Conservation (phyloP, 345 rosid species). For the Schrenkiella parvula region DNA sequence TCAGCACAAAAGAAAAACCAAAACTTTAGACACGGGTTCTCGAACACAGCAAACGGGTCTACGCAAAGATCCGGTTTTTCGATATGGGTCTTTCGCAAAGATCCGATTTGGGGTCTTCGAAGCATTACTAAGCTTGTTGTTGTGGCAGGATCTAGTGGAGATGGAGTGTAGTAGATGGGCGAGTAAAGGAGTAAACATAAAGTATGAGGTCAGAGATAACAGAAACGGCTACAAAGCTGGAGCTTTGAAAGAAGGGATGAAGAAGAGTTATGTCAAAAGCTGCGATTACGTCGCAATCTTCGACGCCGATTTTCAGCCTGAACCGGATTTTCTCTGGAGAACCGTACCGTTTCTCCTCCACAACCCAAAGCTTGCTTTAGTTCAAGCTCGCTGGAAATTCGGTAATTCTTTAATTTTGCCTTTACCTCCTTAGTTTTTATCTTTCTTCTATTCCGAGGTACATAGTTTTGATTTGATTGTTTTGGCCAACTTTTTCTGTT, state of each 20-base stretch:
- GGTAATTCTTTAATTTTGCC: slow-evolving; percentile 37
- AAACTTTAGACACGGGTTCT: neutral
- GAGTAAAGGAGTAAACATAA: slow-evolving; percentile 89
- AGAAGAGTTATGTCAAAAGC: slow-evolving; percentile 64
- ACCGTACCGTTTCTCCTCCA: slow-evolving; percentile 75
- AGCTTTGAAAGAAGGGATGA: slow-evolving; percentile 94
- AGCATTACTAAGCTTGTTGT: neutral
- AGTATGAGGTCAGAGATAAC: slow-evolving; percentile 78
- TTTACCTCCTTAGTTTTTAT: neutral
- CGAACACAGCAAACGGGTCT: neutral
- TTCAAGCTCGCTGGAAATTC: slow-evolving; percentile 97
- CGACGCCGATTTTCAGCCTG: slow-evolving; percentile 99
- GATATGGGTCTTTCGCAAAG: neutral
- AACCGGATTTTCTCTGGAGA: slow-evolving; percentile 83
- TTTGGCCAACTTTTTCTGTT: neutral
- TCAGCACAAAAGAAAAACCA: neutral
- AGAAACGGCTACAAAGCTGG: slow-evolving; percentile 94
- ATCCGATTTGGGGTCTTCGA: neutral
- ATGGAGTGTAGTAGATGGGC: slow-evolving; percentile 92
- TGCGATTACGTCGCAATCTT: slow-evolving; percentile 90
- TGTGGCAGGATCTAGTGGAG: slow-evolving; percentile 74
- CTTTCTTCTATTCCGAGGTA: neutral
- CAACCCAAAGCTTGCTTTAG: slow-evolving; percentile 75
- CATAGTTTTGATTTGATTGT: slow-evolving; percentile 21
- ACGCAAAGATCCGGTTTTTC: neutral